Base-by-base conservation (phyloP, 805 yeast genomes). In the Candida ulmi region DNA sequence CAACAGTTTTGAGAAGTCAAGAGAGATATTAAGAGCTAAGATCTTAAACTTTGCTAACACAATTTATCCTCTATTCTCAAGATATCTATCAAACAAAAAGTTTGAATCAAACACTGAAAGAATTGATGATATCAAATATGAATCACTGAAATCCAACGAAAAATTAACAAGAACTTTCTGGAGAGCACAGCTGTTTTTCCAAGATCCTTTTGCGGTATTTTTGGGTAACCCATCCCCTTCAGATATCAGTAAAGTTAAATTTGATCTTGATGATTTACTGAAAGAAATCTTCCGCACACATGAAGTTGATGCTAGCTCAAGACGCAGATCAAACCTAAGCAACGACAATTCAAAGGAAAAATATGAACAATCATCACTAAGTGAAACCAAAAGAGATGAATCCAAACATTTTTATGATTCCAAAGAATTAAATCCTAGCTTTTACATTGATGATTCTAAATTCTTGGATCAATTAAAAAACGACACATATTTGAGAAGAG, bases 21-120 rank as follows among this genome's bases (percentile, higher is more conserved):
- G 53, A 23, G 58, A 53, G 23, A 4, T 45, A 0, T 28, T 53
- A 12, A 51, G 46, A 32, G 28, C 40, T 2, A 50, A 46, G 25
- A 19, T 54, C 1, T 34, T 54, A 8, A n/a, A 35, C 3, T 39
- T 54, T 15, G 43, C 48, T 0, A 25, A 46, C 4, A 34, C 39
- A 8, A 36, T 51, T 8, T 54, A 46, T 39, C 45, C 47, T 13
- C 30, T 33, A 0, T 41, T 40, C 31, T 38, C 43, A 8, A 24
- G 34, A 17, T 36, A 18, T 11, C 23, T 53, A 11, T 40, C 39
- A 16, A 54, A 54, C 31, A 42, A 41, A 16, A 40, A 30, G 12
- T 47, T 43, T 23, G 42, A 43, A 9, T 33, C 31, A 6, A 54
- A 53, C 28, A 15, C 26, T 11, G 44, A 45, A 34, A 45, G 48